A percentile compares a stretch with the other conserved stretches of the same genome.
Evolutionary conservation across 2,329 filamentous ascomycete species (phyloP).

Genomic region (Aspergillus calidoustus): DNA sequence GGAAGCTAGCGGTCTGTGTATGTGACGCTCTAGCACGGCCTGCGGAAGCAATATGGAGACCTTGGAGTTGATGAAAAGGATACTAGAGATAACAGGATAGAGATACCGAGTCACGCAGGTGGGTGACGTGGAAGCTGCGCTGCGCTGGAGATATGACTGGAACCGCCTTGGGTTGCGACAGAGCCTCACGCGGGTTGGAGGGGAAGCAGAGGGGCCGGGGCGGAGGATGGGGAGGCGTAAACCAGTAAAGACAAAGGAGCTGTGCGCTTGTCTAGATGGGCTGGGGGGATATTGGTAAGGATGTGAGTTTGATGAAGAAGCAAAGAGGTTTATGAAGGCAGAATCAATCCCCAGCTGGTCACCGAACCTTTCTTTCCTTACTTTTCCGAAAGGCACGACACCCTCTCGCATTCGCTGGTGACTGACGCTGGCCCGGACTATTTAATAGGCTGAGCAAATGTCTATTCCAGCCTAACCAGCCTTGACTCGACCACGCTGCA

Average conservation of each 20-base stretch:
- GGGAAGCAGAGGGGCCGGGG: constrained; percentile 13
- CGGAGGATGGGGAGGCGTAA: neutral
- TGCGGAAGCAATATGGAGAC: neutral
- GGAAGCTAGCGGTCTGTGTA: neutral
- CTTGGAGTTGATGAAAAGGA: neutral
- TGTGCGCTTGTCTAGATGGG: neutral
- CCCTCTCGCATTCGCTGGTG: neutral
- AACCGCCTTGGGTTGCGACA: constrained; percentile 14
- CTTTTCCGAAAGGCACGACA: neutral
- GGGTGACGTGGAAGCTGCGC: constrained; percentile 9
- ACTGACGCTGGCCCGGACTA: constrained; percentile 1
- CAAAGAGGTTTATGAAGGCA: neutral
- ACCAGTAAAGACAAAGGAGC: constrained; percentile 4
- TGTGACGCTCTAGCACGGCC: neutral
- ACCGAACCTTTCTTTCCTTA: constrained; percentile 5
- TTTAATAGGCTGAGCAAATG: constrained; percentile 1
- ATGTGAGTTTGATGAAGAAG: neutral
- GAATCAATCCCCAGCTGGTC: neutral
- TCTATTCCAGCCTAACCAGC: neutral
- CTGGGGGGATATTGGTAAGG: neutral
- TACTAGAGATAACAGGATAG: neutral
- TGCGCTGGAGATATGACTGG: constrained; percentile 9
- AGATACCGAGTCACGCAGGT: neutral
- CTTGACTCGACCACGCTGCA: constrained; percentile 1
- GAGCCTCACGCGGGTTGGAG: constrained; percentile 19